Base-by-base conservation (phyloP, 768 basidiomycete genomes). In the Suillus brevipes region DNA sequence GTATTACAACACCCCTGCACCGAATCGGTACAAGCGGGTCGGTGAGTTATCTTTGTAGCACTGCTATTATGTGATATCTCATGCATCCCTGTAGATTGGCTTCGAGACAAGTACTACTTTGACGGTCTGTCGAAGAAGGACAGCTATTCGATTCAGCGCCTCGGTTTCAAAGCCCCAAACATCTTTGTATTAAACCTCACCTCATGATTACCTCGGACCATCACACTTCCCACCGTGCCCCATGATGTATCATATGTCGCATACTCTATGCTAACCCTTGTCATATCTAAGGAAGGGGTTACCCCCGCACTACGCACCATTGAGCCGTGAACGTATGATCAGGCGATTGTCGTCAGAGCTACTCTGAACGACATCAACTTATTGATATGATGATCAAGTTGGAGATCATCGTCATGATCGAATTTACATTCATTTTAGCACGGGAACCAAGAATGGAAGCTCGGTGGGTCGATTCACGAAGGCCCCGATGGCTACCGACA, bases 101-200 rank as follows among this genome's bases (percentile, higher is more conserved):
- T 94, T 23, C 83, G 89, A 52, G 92, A 93, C 62, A 82, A 84
- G 62, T 80, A 83, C 25, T 91, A 82, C 74, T 92, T 94, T 65
- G 91, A 94, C 65, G 81, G 83, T 18, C 69, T 94, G 63, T 68
- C 68, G 13, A 85, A 81, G 72, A 84, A 89, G 67, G 90, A 92
- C 68, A 71, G 69, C 9, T 94, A 93, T 68, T 79, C 83, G 2
- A 68, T 76, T 34, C 73, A 79, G 10, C 84, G 91, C 7, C 84
- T 94, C 36, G 92, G 92, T 2, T 94, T 86, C 77, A 83, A 81
- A 62, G 92, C 92, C 3, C 86, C 91, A 7, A 94, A 94, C 71
- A 84, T 93, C 45, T 91, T 91, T 72, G 81, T 92, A 45, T 86
- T 94, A 88, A 82, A 83, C 62, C 67, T 91, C 47, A 79, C 80